Conservation (phyloP, 306 rosid genomes). For the Vigna unguiculata region DNA sequence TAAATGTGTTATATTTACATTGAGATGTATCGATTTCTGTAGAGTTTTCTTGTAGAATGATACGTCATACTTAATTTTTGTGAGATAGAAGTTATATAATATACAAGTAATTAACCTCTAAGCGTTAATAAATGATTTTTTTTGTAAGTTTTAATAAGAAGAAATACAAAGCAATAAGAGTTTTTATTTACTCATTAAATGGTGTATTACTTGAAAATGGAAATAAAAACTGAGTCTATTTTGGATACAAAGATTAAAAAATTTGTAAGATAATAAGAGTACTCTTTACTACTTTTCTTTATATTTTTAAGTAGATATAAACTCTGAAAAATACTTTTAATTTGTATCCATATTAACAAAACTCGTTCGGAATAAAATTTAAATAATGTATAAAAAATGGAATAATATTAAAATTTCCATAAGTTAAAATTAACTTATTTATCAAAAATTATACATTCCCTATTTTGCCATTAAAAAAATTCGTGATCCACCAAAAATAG, state of each 20-base stretch:
- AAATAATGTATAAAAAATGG: too few species aligned
- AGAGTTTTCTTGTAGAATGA: background rate
- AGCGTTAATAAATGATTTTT: background rate
- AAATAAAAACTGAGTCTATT: background rate
- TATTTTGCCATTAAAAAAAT: background rate
- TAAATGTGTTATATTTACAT: background rate
- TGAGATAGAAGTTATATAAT: background rate
- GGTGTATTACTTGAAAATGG: background rate
- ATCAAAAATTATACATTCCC: background rate
- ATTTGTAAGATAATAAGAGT: too few species aligned
- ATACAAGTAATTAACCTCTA: background rate
- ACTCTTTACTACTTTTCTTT: too few species aligned
- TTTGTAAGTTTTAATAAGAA: background rate
- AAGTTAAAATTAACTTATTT: too few species aligned
- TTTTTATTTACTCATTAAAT: background rate
- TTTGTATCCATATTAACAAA: too few species aligned
- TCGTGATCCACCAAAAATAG: background rate
- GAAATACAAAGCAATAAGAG: background rate
- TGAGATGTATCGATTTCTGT: background rate
- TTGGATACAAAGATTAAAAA: too few species aligned
- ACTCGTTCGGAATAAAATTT: too few species aligned
- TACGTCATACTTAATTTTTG: background rate
- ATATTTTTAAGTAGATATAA: too few species aligned
- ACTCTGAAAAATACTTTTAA: too few species aligned
- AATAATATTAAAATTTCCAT: too few species aligned